Percentiles rank a stretch among this genome's conserved stretches.
Conservation (phyloP, 1,139 yeast genomes). For the Taphrina deformans region DNA sequence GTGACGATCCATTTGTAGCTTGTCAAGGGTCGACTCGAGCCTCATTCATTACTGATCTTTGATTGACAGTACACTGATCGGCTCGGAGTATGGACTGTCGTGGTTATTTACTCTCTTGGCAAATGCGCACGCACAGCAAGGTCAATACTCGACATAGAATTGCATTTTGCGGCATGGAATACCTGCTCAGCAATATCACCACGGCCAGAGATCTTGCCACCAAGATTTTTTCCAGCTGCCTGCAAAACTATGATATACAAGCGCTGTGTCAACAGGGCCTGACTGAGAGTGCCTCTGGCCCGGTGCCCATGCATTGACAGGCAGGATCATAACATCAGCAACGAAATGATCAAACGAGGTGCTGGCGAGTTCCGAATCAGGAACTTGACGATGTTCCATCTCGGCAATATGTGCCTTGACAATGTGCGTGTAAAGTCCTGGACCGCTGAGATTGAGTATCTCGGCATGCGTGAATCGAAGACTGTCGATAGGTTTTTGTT, state of each 20-base stretch:
- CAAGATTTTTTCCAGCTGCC: not conserved
- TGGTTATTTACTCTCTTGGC: too few relatives aligned
- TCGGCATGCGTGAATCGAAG: slow-evolving; percentile 39
- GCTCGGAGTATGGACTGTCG: too few relatives aligned
- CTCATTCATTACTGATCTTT: too few relatives aligned
- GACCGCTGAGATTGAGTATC: slow-evolving; percentile 58
- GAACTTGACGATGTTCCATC: slow-evolving; percentile 57
- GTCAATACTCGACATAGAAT: too few relatives aligned
- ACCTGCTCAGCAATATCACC: too few relatives aligned
- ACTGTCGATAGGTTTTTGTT: slow-evolving; percentile 55
- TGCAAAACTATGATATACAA: not conserved
- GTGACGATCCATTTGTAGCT: too few relatives aligned
- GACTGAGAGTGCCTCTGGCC: slow-evolving; percentile 63
- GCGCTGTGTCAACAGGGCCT: not conserved
- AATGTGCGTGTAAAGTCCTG: slow-evolving; percentile 87
- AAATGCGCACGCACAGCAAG: too few relatives aligned
- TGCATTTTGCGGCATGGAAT: too few relatives aligned
- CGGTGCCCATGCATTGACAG: slow-evolving; percentile 79
- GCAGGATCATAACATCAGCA: slow-evolving; percentile 81
- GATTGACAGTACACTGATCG: too few relatives aligned
- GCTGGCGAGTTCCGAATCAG: not conserved
- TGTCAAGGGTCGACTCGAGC: too few relatives aligned
- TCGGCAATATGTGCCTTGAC: slow-evolving; percentile 71
- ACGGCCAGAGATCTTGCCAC: not conserved
- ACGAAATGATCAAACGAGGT: not conserved